Conservation (phyloP, 1,284 basidiomycete species). For the Termitomyces sp. region DNA sequence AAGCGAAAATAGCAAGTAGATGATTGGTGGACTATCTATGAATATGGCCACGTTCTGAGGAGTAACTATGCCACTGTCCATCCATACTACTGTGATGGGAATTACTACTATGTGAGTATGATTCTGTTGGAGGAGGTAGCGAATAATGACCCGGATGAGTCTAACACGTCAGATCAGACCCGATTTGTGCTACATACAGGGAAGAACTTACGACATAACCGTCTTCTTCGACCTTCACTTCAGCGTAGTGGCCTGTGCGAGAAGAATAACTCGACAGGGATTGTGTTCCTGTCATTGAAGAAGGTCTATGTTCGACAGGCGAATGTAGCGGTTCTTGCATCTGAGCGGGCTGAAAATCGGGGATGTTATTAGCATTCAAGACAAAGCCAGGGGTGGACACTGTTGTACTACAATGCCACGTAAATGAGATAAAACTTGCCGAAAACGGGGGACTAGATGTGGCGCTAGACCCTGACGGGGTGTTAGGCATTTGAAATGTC, state of each 20-base stretch:
- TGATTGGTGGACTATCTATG: constrained; percentile 36
- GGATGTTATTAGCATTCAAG: constrained; percentile 36
- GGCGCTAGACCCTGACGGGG: constrained; percentile 66
- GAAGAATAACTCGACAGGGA: constrained; percentile 31
- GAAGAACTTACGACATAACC: constrained; percentile 45
- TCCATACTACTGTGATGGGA: constrained; percentile 36
- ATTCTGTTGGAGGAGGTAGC: constrained; percentile 26
- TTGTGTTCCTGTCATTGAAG: constrained; percentile 33
- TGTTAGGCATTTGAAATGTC: constrained; percentile 57
- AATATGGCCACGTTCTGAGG: constrained; percentile 53
- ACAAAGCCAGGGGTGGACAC: background rate
- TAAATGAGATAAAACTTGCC: constrained; percentile 58
- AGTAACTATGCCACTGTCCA: constrained; percentile 53
- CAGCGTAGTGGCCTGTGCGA: constrained; percentile 35
- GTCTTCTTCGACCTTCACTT: constrained; percentile 65
- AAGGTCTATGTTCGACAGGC: constrained; percentile 39
- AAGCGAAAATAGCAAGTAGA: background rate
- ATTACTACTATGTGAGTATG: constrained; percentile 36
- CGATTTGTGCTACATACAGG: constrained; percentile 2
- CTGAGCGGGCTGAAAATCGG: constrained; percentile 48
- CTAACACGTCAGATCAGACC: constrained; percentile 23
- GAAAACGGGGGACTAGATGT: constrained; percentile 74
- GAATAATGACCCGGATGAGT: constrained; percentile 30
- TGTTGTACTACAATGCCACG: constrained; percentile 21
- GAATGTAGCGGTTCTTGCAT: constrained; percentile 48